Base-by-base conservation (phyloP, 192 early-diverging fungal species). In the Entophlyctis luteolus region DNA sequence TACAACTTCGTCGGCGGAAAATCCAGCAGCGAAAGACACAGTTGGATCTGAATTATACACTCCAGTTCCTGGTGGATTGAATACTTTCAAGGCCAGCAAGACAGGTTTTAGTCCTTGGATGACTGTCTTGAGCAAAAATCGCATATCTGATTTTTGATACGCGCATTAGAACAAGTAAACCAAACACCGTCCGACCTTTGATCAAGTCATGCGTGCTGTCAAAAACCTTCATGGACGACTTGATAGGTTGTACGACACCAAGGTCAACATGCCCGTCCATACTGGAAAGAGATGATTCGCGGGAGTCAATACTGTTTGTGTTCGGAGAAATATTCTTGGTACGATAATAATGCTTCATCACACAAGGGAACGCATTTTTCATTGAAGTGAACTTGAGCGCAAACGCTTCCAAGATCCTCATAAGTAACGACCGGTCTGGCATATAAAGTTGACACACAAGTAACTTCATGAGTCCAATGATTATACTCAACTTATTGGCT, bases 71-170 rank as follows among this genome's bases (percentile, higher is more conserved):
- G 66, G 77, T 18, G 86, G 90, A 75, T 93, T 90, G 65, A 85
- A 86, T 56, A 79, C 80, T 49, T 88, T 80, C 2, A 98, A 79
- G 34, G 86, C 83, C 50, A 85, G 78, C 16, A 95, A 77, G 27
- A 92, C 84, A 28, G 87, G 88, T 63, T 94, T 96, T 57, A 94
- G 74, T 25, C 93, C 94, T 47, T 85, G 84, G n/a, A 96, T 89
- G 50, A 99, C 69, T 58, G 88, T 94, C 72, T 89, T 93, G 71
- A 99, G 87, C 55, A 95, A 68, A 72, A 94, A 88, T 28, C 94
- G 81, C 48, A 89, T 87, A 72, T 99, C 91, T 91, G 67, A 63
- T 35, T 50, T 49, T 53, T 53, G 16, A 14, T 27, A 22, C 25
- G 28, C 14, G n/a, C 52, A 4, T 53, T 16, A 18, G 52, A 16